A percentile compares a stretch with the other conserved stretches of the same genome.
Conservation (phyloP, 768 basidiomycete species). For the Termitomyces sp. region DNA sequence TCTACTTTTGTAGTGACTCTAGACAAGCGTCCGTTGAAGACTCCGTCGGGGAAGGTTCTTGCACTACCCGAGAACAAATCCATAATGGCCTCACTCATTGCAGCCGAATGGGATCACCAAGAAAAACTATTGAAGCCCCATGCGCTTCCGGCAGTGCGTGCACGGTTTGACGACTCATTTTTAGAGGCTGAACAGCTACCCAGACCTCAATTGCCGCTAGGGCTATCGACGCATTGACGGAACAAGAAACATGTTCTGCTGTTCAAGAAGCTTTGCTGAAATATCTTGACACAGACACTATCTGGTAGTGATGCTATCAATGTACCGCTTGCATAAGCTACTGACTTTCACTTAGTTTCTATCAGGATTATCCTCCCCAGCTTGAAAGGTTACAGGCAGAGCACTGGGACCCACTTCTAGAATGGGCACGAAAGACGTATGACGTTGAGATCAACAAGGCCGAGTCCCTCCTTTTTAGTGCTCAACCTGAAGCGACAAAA, state of each 20-base stretch:
- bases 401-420: conserved; percentile 86
- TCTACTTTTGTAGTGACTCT: conserved; percentile 60
- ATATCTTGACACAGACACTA: conserved; percentile 93
- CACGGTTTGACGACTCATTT: background rate
- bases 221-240: conserved; percentile 74
- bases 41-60: conserved; percentile 76
- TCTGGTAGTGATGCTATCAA: conserved; percentile 50
- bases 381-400: conserved; percentile 72
- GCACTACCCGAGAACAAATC: conserved; percentile 64
- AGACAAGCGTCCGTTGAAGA: conserved; percentile 82
- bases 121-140: conserved; percentile 80
- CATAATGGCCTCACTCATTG: conserved; percentile 79
- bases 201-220: conserved; percentile 91
- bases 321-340: background rate
- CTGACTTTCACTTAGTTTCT: conserved; percentile 51
- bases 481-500: conserved; percentile 68
- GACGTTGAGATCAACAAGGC: conserved; percentile 63
- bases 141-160: conserved; percentile 79
- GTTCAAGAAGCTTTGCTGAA: conserved; percentile 67
- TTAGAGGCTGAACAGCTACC: conserved; percentile 1
- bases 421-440: conserved; percentile 69
- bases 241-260: conserved; percentile 48
- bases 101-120: conserved; percentile 96
- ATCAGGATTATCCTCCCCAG: conserved; percentile 67
- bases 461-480: conserved; percentile 62